Conservation (phyloP, 140 eudicot genomes). For the Erigeron philadelphicus region DNA sequence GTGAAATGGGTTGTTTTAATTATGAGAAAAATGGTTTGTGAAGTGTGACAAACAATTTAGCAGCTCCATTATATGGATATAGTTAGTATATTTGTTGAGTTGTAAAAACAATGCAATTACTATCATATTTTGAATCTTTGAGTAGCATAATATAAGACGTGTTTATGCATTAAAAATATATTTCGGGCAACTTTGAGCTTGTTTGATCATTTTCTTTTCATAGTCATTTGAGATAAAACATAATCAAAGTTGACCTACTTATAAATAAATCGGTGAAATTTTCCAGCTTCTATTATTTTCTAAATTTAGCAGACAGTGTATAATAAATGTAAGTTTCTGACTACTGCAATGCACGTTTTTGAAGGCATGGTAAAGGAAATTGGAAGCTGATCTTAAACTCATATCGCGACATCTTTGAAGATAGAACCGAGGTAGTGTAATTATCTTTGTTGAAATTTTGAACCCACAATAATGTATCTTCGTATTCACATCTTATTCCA, state of each 20-base stretch:
- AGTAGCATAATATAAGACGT: neutral
- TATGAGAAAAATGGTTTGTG: too few relatives aligned
- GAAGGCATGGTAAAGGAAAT: constrained; percentile 59
- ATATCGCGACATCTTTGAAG: constrained; percentile 56
- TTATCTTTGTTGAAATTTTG: neutral
- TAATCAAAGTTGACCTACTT: neutral
- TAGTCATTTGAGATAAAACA: constrained; percentile 4
- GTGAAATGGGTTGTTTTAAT: too few relatives aligned
- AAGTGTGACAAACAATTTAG: too few relatives aligned
- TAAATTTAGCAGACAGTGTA: neutral
- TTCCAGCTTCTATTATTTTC: neutral
- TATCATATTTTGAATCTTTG: neutral
- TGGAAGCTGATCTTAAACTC: constrained; percentile 63
- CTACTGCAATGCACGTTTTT: constrained; percentile 18
- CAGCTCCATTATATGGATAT: neutral
- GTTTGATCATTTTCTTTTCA: neutral
- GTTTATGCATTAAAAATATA: neutral
- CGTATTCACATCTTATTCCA: constrained; percentile 15
- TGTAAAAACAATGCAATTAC: neutral
- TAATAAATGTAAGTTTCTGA: neutral
- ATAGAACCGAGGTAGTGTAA: constrained; percentile 63
- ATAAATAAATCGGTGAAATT: neutral
- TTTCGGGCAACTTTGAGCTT: neutral
- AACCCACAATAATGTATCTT: neutral
- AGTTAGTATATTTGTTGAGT: too few relatives aligned